A percentile compares a stretch with the other conserved stretches of the same genome.
Evolutionary conservation across 2,329 filamentous ascomycete species (phyloP).

Genomic region (Claviceps sp.): DNA sequence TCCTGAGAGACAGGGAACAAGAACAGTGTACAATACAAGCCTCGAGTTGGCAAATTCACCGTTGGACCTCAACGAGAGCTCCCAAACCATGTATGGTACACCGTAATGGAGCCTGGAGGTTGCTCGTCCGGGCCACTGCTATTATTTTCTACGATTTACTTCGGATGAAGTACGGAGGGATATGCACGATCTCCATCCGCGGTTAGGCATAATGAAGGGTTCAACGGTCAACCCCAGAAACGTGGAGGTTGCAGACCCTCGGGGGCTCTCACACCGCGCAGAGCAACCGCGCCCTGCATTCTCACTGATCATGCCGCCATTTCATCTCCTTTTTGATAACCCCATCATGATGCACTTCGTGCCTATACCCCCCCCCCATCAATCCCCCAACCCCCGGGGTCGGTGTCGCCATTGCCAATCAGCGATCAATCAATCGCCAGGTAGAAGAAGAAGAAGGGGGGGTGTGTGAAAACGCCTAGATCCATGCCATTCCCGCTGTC

Average conservation of each 20-base stretch:
- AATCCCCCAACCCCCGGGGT: background rate
- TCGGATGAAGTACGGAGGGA: background rate
- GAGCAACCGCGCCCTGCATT: background rate
- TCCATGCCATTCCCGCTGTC: background rate
- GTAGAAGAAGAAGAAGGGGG: too few species aligned
- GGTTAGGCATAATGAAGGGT: conserved; percentile 11
- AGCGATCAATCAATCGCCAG: too few species aligned
- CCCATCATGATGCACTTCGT: background rate
- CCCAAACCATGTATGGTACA: conserved; percentile 4
- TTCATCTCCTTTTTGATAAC: background rate
- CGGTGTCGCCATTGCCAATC: too few species aligned
- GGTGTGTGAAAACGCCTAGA: background rate
- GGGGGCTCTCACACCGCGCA: background rate
- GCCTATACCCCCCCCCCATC: background rate
- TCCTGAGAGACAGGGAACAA: conserved; percentile 3
- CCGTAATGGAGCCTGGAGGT: background rate
- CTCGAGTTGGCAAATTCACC: conserved; percentile 8
- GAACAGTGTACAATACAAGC: conserved; percentile 4
- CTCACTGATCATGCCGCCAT: background rate
- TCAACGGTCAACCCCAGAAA: background rate
- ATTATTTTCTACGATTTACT: background rate
- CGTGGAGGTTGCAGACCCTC: background rate
- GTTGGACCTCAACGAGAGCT: conserved; percentile 8
- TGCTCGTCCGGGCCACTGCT: conserved; percentile 4
- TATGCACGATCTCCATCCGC: conserved; percentile 7